These are phyloP conservation scores for Boletus rex-veris DNA, from an alignment of 768 basidiomycete species.

Conservation along the genomic window DNA sequence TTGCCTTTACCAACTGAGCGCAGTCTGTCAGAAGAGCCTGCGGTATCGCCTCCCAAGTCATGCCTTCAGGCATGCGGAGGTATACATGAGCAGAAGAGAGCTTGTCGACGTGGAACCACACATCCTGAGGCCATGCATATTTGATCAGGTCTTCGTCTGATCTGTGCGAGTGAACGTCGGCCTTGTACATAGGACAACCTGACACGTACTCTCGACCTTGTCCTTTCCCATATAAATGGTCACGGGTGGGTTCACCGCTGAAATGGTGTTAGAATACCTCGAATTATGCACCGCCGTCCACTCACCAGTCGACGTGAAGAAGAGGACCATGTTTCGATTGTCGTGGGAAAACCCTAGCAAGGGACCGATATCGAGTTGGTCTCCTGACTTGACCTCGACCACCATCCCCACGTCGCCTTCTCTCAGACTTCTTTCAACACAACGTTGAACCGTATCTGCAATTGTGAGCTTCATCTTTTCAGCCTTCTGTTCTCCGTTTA, in stretches of 20 bases:
- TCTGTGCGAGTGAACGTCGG: conserved; percentile 20
- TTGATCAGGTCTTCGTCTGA: conserved; percentile 94
- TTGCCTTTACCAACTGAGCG: conserved; percentile 95
- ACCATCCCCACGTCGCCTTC: neutral
- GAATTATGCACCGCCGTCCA: neutral
- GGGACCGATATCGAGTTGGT: neutral
- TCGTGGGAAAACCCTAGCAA: conserved; percentile 2
- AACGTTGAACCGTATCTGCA: neutral
- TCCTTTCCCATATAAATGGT: conserved; percentile 94
- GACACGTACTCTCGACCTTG: conserved; percentile 84
- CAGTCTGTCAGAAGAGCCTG: conserved; percentile 75
- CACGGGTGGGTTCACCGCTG: conserved; percentile 61
- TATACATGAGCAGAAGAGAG: conserved; percentile 97
- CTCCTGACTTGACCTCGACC: neutral
- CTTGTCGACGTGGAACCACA: conserved; percentile 98
- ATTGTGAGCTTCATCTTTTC: conserved; percentile 1
- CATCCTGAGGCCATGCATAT: conserved; percentile 84
- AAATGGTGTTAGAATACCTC: neutral
- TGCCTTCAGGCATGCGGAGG: conserved; percentile 78
- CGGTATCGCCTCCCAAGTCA: conserved; percentile 89
- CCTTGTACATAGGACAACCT: neutral
- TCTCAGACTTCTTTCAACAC: neutral
- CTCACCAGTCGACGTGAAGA: conserved; percentile 55
- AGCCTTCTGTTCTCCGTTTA: neutral
- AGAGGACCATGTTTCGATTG: conserved; percentile 48